These are phyloP conservation scores for Pythium brassicae DNA, from an alignment of 352 stramenopile genomes.

Conservation along the genomic window DNA sequence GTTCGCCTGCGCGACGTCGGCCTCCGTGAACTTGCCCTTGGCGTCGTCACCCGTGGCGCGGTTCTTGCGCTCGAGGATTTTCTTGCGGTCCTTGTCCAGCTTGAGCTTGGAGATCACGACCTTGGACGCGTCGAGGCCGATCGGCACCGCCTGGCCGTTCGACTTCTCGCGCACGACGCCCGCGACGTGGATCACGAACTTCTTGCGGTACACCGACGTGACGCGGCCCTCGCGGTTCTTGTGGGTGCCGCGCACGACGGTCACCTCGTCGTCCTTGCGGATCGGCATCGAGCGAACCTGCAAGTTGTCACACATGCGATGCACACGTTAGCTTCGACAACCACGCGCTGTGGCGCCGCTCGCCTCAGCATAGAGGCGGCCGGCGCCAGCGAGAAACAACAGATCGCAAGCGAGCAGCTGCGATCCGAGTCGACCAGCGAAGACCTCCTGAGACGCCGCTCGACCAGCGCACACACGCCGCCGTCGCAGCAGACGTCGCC, in stretches of 20 bases:
- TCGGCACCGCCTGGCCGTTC: conserved; percentile 94
- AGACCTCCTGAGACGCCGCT: not conserved
- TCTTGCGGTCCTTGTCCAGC: conserved; percentile 99
- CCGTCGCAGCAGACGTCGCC: too few relatives aligned
- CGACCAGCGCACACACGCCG: not conserved
- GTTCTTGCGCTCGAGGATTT: conserved; percentile 98
- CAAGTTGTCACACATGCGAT: not conserved
- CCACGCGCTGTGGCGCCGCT: not conserved
- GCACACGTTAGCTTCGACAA: not conserved
- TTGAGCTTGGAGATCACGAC: conserved; percentile 99
- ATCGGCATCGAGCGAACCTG: conserved; percentile 97
- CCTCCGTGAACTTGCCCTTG: conserved; percentile 90
- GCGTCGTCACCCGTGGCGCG: conserved; percentile 68
- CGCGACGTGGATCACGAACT: conserved; percentile 99
- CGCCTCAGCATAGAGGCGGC: not conserved
- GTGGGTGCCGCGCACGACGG: conserved; percentile 96
- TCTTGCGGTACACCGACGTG: conserved; percentile 97
- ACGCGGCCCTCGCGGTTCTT: conserved; percentile 99
- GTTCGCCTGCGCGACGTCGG: conserved; percentile 82
- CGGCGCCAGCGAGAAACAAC: not conserved
- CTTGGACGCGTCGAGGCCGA: conserved; percentile 98
- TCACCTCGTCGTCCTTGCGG: conserved; percentile 99
- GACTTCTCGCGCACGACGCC: conserved; percentile 98
- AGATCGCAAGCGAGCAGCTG: not conserved
- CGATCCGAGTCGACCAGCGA: not conserved